A percentile compares a stretch with the other conserved stretches of the same genome.
These are phyloP conservation scores for Phytophthora vignae DNA, from an alignment of 352 stramenopile species.

Conservation along the genomic window DNA sequence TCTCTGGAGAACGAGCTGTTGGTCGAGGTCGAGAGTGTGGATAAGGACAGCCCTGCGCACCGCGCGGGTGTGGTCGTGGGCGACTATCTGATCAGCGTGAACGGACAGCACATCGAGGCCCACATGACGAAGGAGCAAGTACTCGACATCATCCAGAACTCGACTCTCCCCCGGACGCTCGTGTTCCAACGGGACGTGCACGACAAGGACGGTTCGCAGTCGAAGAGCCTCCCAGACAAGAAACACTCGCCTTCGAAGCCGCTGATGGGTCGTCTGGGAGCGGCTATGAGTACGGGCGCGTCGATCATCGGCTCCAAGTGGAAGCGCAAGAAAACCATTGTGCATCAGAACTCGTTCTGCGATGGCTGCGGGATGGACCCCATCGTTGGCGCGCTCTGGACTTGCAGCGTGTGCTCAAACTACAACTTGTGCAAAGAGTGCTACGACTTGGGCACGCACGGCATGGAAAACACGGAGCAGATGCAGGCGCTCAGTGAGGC, in stretches of 20 bases:
- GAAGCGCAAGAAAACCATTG: conserved; percentile 73
- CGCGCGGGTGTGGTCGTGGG: conserved; percentile 63
- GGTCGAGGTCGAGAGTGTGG: conserved; percentile 64
- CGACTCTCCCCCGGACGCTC: conserved; percentile 57
- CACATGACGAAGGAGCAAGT: conserved; percentile 73
- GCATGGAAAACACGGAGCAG: conserved; percentile 75
- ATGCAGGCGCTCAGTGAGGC: conserved; percentile 77
- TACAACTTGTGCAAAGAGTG: conserved; percentile 78
- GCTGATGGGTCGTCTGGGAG: conserved; percentile 63
- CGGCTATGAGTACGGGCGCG: conserved; percentile 66
- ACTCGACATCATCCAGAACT: conserved; percentile 64
- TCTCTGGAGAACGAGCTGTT: conserved; percentile 60
- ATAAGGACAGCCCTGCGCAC: conserved; percentile 59
- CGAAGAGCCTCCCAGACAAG: conserved; percentile 50
- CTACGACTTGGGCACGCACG: conserved; percentile 77
- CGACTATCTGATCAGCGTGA: conserved; percentile 70
- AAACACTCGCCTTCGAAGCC: conserved; percentile 46
- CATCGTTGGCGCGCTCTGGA: conserved; percentile 71
- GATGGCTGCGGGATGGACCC: conserved; percentile 79
- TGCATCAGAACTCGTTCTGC: conserved; percentile 73
- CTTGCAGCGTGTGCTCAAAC: conserved; percentile 74
- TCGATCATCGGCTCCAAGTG: conserved; percentile 70
- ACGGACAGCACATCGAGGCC: conserved; percentile 63
- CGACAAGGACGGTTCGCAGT: conserved; percentile 45
- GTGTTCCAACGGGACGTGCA: conserved; percentile 60